Conservation (phyloP, 2,329 filamentous ascomycete species). For the Neonectria magnoliae region DNA sequence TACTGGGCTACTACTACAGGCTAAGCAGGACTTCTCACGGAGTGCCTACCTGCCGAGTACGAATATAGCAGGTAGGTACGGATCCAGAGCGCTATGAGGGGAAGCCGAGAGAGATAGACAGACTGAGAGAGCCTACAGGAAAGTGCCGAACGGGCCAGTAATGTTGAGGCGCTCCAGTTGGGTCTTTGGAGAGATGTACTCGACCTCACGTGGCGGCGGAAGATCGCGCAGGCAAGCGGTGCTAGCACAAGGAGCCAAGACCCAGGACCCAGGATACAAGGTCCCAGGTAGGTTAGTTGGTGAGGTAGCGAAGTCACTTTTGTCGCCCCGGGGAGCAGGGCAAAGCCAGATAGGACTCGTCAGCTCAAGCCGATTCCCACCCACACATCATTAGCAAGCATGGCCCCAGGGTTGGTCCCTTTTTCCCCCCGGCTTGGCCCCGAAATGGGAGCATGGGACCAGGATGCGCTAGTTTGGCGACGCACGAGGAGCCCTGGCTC, state of each 20-base stretch:
- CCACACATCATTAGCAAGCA: slow-evolving; percentile 9
- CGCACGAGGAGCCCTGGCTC: slow-evolving; percentile 47
- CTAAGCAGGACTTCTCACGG: too few species aligned
- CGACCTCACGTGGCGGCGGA: slow-evolving; percentile 47
- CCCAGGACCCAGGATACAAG: too few species aligned
- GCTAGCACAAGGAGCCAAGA: too few species aligned
- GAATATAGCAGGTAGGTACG: neutral
- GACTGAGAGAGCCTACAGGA: neutral
- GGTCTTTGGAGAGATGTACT: slow-evolving; percentile 32
- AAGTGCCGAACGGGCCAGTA: slow-evolving; percentile 31
- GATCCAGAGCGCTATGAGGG: slow-evolving; percentile 6
- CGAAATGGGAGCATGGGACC: slow-evolving; percentile 29
- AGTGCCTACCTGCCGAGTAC: neutral
- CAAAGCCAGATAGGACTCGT: neutral
- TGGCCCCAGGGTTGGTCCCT: slow-evolving; percentile 18
- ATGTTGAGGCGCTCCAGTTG: slow-evolving; percentile 25
- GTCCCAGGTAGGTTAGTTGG: slow-evolving; percentile 30
- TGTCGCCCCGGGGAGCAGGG: slow-evolving; percentile 24
- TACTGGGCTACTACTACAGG: too few species aligned
- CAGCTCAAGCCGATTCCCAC: slow-evolving; percentile 5
- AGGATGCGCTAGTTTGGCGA: slow-evolving; percentile 36
- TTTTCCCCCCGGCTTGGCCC: slow-evolving; percentile 22
- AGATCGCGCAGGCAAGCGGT: slow-evolving; percentile 46
- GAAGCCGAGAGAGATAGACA: neutral
- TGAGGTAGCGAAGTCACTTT: slow-evolving; percentile 10